Base-by-base conservation (phyloP, 2,329 filamentous ascomycete species). In the Colletotrichum eleusines region DNA sequence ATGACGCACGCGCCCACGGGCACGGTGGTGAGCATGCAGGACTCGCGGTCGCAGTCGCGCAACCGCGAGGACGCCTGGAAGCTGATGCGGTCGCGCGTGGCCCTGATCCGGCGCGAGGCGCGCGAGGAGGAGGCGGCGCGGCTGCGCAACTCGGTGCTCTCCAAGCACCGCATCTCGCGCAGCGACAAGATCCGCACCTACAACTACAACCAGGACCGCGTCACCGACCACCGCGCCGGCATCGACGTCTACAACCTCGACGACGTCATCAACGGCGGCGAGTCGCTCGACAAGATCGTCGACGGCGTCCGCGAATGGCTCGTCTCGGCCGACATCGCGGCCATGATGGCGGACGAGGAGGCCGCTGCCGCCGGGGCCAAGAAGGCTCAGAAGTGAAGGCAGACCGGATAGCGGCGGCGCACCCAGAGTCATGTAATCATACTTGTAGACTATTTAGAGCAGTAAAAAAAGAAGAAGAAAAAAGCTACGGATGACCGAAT, bases 141-240 rank as follows among this genome's bases (percentile, higher is more conserved):
- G 28, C 80, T 98, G 80, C 86, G 95, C 66, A 89, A 94, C 78
- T 94, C 91, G 73, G 94, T 94, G 4, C 88, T 97, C 73, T 90
- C 93, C 44, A 89, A 91, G 74, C 90, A 94, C 67, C 92, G 92
- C 76, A 95, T 96, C 83, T 96, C 95, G 7, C 88, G 96, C 51
- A 94, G 94, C 57, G 94, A 98, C 83, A 99, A 99, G 84, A 92
- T 99, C 69, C 87, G 95, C 72, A 98, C 95, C 0, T 98, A 98
- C 81, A 97, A 98, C 80, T 90, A 89, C 80, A 84, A 83, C 73
- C 88, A 90, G 78, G 87, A 94, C 80, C 86, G 95, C 53, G 95
- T 96, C 74, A 97, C 95, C 1, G 95, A 98, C 77, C 95, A 98
- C 81, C 87, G 95, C 50, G 94, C 92, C 76, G 94, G 92, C 0